phyloP scores from a whole-genome alignment of 1,139 yeast genomes.

The Groenewaldozyma sp. region DNA sequence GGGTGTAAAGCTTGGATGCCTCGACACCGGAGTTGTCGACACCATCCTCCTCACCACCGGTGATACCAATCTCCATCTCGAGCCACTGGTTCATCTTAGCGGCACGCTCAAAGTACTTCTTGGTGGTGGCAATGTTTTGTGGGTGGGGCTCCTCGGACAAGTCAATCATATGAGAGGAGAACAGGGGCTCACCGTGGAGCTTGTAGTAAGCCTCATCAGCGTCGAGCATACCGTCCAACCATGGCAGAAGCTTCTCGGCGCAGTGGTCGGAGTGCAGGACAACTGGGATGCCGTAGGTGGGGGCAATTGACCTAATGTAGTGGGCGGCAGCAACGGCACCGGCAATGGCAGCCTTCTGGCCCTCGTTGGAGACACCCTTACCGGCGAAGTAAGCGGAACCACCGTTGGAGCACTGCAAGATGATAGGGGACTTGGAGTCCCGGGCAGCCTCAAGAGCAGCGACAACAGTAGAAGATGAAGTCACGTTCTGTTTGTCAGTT shows the following conservation, averaged over 20 bases:
- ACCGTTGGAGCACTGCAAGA: conserved; percentile 96
- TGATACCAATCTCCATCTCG: conserved; percentile 99
- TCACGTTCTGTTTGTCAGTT: too few species aligned
- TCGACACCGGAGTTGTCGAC: conserved; percentile 94
- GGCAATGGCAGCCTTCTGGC: conserved; percentile 88
- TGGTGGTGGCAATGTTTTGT: conserved; percentile 91
- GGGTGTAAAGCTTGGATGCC: conserved; percentile 83
- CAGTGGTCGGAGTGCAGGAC: conserved; percentile 98
- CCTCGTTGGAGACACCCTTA: conserved; percentile 91
- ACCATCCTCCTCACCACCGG: conserved; percentile 99
- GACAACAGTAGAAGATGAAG: conserved; percentile 94
- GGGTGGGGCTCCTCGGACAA: conserved; percentile 95
- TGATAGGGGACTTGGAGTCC: conserved; percentile 90
- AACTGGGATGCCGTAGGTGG: conserved; percentile 94
- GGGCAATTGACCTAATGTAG: conserved; percentile 94
- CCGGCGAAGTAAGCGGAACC: conserved; percentile 99
- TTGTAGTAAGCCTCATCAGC: conserved; percentile 93
- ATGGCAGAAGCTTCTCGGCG: conserved; percentile 94
- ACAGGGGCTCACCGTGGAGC: conserved; percentile 85
- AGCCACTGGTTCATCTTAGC: conserved; percentile 94
- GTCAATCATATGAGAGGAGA: conserved; percentile 99
- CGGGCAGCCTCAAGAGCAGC: conserved; percentile 98
- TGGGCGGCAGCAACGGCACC: conserved; percentile 98
- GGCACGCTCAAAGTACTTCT: conserved; percentile 89
- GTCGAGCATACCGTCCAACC: conserved; percentile 97